phyloP scores from a whole-genome alignment of 2,329 filamentous ascomycete genomes.

The Colletotrichum truncatum region DNA sequence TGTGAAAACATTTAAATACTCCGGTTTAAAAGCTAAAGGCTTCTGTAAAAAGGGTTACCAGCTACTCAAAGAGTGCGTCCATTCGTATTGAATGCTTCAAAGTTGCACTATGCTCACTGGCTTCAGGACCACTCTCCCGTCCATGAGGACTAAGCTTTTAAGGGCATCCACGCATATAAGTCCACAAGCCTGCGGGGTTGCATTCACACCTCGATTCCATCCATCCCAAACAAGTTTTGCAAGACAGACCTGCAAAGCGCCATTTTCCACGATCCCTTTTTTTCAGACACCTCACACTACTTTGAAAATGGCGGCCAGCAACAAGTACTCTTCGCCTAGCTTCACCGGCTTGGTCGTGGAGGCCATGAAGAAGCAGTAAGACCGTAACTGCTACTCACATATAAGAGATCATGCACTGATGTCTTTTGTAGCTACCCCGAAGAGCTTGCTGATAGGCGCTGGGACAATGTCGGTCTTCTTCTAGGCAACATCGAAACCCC shows the following conservation, averaged over 20 bases:
- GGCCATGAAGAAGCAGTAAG: conserved; percentile 83
- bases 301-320: conserved; percentile 9
- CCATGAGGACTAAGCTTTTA: conserved; percentile 10
- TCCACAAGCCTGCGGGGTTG: conserved; percentile 17
- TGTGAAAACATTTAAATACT: background rate
- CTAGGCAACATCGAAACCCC: conserved; percentile 50
- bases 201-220: background rate
- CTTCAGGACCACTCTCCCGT: background rate
- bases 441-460: conserved; percentile 85
- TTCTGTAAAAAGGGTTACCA: background rate
- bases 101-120: conserved; percentile 3
- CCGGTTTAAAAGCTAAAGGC: background rate
- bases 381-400: conserved; percentile 30
- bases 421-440: conserved; percentile 78
- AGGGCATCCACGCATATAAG: conserved; percentile 28
- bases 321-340: conserved; percentile 33
- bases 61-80: background rate
- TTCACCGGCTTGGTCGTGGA: conserved; percentile 73
- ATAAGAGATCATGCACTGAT: background rate
- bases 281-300: background rate
- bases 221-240: background rate
- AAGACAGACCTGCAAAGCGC: background rate
- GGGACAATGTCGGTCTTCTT: conserved; percentile 96
- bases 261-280: background rate
- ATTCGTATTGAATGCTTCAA: background rate